These are phyloP conservation scores for Pichia sp. DNA, from an alignment of 1,139 yeast species.

Conservation along the genomic window DNA sequence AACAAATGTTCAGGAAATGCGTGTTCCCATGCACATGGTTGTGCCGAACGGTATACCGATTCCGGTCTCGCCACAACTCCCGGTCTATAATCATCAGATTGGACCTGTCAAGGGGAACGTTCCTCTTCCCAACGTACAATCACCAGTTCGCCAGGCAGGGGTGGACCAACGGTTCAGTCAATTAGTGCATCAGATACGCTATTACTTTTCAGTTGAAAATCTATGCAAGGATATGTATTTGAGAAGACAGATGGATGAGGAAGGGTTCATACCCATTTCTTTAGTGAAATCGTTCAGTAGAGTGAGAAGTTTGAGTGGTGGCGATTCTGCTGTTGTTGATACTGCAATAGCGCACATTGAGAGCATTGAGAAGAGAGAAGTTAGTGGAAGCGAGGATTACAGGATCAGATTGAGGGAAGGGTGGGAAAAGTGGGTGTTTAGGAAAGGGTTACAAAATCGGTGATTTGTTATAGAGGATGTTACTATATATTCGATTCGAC, in stretches of 20 bases:
- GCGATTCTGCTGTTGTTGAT: conserved; percentile 42
- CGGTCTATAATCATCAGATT: background rate
- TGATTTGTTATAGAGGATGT: background rate
- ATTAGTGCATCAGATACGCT: conserved; percentile 61
- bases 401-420: conserved; percentile 41
- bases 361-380: conserved; percentile 33
- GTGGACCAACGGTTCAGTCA: background rate
- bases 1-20: background rate
- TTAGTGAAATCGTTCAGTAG: conserved; percentile 68
- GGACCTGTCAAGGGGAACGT: background rate
- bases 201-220: conserved; percentile 84
- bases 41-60: conserved; percentile 6
- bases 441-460: background rate
- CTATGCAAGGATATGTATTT: conserved; percentile 72
- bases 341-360: conserved; percentile 30
- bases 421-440: conserved; percentile 46
- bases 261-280: conserved; percentile 65
- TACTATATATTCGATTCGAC: background rate
- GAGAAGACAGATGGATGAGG: conserved; percentile 69
- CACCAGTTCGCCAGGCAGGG: conserved; percentile 6
- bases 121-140: background rate
- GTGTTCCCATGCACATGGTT: background rate
- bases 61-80: background rate
- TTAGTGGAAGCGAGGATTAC: conserved; percentile 17
- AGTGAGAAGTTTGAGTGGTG: conserved; percentile 51